Conservation (phyloP, 2,329 filamentous ascomycete species). For the Fusarium pseudocircinatum region DNA sequence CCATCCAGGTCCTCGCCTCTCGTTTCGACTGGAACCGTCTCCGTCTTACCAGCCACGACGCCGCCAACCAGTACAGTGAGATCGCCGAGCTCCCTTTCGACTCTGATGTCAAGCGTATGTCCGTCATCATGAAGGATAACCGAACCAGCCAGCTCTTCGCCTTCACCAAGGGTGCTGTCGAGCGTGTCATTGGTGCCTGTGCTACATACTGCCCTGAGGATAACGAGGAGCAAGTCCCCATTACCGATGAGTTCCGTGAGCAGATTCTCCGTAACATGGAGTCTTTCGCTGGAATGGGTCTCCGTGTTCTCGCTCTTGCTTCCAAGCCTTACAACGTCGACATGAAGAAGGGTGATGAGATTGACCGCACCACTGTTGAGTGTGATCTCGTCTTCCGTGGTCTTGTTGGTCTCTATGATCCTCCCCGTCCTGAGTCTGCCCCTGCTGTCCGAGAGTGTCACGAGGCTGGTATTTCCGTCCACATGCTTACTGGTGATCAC, state of each 20-base stretch:
- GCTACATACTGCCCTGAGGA: slow-evolving; percentile 57
- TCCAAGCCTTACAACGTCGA: slow-evolving; percentile 51
- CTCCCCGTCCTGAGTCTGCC: slow-evolving; percentile 73
- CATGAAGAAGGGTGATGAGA: slow-evolving; percentile 54
- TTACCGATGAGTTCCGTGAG: slow-evolving; percentile 63
- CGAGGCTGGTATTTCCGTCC: slow-evolving; percentile 70
- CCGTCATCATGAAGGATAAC: slow-evolving; percentile 67
- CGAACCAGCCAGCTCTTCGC: slow-evolving; percentile 45
- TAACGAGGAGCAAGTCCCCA: slow-evolving; percentile 45
- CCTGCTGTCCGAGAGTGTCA: slow-evolving; percentile 68
- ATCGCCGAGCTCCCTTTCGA: slow-evolving; percentile 76
- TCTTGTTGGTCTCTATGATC: slow-evolving; percentile 76
- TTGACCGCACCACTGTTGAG: slow-evolving; percentile 65
- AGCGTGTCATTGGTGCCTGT: slow-evolving; percentile 71
- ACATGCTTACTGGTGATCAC: slow-evolving; percentile 76
- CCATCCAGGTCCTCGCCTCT: slow-evolving; percentile 75
- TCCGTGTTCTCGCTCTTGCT: slow-evolving; percentile 74
- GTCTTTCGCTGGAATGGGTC: slow-evolving; percentile 67
- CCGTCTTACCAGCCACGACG: slow-evolving; percentile 55
- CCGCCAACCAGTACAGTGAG: slow-evolving; percentile 62
- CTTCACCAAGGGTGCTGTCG: slow-evolving; percentile 73
- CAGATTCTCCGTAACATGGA: slow-evolving; percentile 73
- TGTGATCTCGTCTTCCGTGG: slow-evolving; percentile 71
- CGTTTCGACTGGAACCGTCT: slow-evolving; percentile 71
- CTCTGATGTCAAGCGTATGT: slow-evolving; percentile 79